Evolutionary conservation across 2,329 filamentous ascomycete species (phyloP).

Genomic region (Colletotrichum tamarilloi): DNA sequence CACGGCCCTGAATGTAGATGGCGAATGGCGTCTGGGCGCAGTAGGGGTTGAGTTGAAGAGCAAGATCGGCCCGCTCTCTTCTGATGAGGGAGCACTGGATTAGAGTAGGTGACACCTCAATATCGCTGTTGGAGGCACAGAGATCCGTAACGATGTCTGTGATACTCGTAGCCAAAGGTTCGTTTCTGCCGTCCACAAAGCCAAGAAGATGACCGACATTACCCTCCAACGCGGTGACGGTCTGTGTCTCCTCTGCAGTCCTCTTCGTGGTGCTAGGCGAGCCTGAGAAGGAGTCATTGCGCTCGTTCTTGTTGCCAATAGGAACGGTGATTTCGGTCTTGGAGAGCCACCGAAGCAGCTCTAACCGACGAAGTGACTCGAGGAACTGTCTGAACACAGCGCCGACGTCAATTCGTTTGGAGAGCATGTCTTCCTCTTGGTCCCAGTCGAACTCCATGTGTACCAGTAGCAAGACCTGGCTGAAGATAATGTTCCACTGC

Average conservation of each 20-base stretch:
- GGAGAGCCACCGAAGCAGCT: constrained; percentile 78
- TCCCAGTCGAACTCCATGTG: constrained; percentile 89
- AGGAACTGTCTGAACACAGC: constrained; percentile 77
- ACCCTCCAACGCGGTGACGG: constrained; percentile 69
- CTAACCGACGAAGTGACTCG: constrained; percentile 76
- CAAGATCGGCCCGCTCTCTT: constrained; percentile 68
- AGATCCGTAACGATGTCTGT: constrained; percentile 75
- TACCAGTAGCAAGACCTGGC: constrained; percentile 83
- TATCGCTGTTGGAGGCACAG: constrained; percentile 73
- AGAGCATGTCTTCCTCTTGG: constrained; percentile 74
- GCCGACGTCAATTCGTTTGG: constrained; percentile 72
- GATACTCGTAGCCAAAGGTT: constrained; percentile 67
- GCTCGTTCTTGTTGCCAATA: constrained; percentile 53
- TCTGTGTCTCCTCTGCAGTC: constrained; percentile 56
- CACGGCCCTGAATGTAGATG: constrained; percentile 86
- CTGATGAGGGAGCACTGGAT: constrained; percentile 73
- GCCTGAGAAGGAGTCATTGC: constrained; percentile 47
- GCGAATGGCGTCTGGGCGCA: constrained; percentile 69
- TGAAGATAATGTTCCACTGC: constrained; percentile 80
- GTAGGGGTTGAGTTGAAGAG: constrained; percentile 67
- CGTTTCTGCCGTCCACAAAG: constrained; percentile 61
- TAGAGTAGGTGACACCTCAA: constrained; percentile 70
- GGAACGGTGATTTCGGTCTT: constrained; percentile 67
- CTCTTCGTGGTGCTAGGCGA: constrained; percentile 51
- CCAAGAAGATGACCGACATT: constrained; percentile 73